A percentile compares a stretch with the other conserved stretches of the same genome.
Evolutionary conservation across 2,329 filamentous ascomycete species (phyloP).

Genomic region (Helotiales sp.): DNA sequence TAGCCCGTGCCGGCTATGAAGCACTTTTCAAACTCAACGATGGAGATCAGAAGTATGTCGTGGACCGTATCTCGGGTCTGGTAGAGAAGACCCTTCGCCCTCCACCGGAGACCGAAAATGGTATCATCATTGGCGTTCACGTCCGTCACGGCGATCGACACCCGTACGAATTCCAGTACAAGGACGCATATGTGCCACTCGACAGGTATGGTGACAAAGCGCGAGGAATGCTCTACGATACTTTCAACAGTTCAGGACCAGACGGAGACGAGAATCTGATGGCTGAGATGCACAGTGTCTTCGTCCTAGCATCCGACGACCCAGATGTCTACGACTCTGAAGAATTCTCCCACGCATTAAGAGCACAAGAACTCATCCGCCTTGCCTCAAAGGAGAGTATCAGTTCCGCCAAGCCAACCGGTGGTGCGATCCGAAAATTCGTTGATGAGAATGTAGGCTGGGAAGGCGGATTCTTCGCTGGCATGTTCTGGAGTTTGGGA

Average conservation of each 20-base stretch:
- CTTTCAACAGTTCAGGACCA: constrained; percentile 48
- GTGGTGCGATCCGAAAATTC: constrained; percentile 63
- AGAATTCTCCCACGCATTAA: constrained; percentile 62
- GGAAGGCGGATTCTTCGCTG: constrained; percentile 85
- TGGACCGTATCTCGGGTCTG: constrained; percentile 61
- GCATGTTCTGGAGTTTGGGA: constrained; percentile 80
- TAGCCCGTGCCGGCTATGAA: constrained; percentile 73
- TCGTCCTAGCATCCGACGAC: constrained; percentile 80
- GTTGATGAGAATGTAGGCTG: constrained; percentile 80
- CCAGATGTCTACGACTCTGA: constrained; percentile 71
- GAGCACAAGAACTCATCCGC: constrained; percentile 77
- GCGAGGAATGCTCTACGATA: constrained; percentile 56
- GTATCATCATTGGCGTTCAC: constrained; percentile 71
- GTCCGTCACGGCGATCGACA: constrained; percentile 81
- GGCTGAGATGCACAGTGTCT: constrained; percentile 50
- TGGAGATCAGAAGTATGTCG: constrained; percentile 70
- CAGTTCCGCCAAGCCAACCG: constrained; percentile 41
- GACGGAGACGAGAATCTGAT: constrained; percentile 45
- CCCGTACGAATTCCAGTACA: constrained; percentile 77
- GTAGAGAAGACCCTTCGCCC: constrained; percentile 50
- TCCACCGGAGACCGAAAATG: constrained; percentile 50
- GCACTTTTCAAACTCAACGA: constrained; percentile 72
- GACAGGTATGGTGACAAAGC: constrained; percentile 69
- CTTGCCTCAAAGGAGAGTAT: constrained; percentile 69
- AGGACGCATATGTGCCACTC: constrained; percentile 77